phyloP scores from a whole-genome alignment of 495 filamentous ascomycete genomes.

The Parathielavia appendiculata region DNA sequence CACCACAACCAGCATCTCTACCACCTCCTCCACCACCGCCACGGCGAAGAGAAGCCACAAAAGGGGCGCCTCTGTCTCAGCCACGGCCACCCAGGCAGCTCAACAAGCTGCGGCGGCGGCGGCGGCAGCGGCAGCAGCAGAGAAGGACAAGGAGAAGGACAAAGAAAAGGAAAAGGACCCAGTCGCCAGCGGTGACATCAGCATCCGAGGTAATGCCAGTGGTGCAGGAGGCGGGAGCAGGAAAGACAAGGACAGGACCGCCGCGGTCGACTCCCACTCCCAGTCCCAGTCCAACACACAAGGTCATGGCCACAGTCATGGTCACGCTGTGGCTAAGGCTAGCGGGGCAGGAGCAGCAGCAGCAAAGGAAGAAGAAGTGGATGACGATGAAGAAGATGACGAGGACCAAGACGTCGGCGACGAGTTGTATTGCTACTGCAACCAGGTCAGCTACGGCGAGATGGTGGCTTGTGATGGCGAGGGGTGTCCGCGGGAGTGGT shows the following conservation, averaged over 20 bases:
- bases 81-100: conserved; percentile 22
- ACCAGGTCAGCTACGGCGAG: conserved; percentile 87
- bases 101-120: not conserved
- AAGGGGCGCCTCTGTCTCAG: conserved; percentile 51
- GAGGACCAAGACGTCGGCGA: conserved; percentile 25
- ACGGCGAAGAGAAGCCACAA: conserved; percentile 62
- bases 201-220: not conserved
- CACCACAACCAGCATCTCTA: conserved; percentile 15
- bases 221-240: conserved; percentile 1
- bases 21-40: conserved; percentile 5
- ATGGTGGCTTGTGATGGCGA: conserved; percentile 98
- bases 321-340: too few species aligned
- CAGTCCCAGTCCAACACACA: too few species aligned
- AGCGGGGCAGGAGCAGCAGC: not conserved
- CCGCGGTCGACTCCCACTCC: not conserved
- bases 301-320: too few species aligned
- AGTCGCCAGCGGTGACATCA: not conserved
- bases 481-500: conserved; percentile 86
- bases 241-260: not conserved
- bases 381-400: conserved; percentile 76
- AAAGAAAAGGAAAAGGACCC: conserved; percentile 6
- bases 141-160: conserved; percentile 11
- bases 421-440: conserved; percentile 77
- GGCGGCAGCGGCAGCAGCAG: not conserved
- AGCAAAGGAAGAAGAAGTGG: conserved; percentile 53